A percentile compares a stretch with the other conserved stretches of the same genome.
Conservation (phyloP, 1,139 yeast species). For the Blastobotrys proliferans region DNA sequence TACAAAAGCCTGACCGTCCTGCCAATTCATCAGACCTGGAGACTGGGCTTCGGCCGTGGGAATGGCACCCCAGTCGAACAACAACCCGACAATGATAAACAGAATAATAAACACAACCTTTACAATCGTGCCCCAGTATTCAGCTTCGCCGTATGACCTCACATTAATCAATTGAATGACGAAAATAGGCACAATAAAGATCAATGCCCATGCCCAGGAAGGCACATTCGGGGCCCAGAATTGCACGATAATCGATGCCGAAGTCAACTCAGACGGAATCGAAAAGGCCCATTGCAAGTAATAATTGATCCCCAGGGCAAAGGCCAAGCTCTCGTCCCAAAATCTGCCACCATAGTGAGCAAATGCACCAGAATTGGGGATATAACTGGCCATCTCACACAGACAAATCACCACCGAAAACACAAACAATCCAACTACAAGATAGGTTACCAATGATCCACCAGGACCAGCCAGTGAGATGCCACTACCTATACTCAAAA, state of each 20-base stretch:
- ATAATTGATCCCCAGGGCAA: conserved; percentile 23
- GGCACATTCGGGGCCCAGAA: conserved; percentile 55
- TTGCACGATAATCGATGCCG: conserved; percentile 57
- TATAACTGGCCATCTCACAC: conserved; percentile 72
- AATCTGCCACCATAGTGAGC: conserved; percentile 46
- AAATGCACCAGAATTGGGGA: conserved; percentile 68
- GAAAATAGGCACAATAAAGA: conserved; percentile 28
- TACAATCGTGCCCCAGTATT: conserved; percentile 39
- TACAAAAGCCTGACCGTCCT: conserved; percentile 25
- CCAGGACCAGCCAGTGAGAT: conserved; percentile 72
- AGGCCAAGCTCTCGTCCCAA: conserved; percentile 21
- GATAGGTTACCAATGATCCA: conserved; percentile 57
- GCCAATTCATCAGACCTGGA: conserved; percentile 18
- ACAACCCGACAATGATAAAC: conserved; percentile 45
- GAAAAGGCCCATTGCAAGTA: conserved; percentile 41
- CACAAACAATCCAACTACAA: conserved; percentile 61
- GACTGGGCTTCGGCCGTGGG: conserved; percentile 27
- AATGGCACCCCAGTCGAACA: conserved; percentile 45
- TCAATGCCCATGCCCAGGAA: conserved; percentile 43
- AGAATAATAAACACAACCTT: conserved; percentile 46
- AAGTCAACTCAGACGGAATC: conserved; percentile 55
- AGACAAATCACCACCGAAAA: conserved; percentile 64
- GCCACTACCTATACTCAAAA: conserved; percentile 64
- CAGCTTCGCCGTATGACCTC: conserved; percentile 37
- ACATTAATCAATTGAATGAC: conserved; percentile 35